Conservation (phyloP, 2,329 filamentous ascomycete species). For the Geosmithia putterillii region DNA sequence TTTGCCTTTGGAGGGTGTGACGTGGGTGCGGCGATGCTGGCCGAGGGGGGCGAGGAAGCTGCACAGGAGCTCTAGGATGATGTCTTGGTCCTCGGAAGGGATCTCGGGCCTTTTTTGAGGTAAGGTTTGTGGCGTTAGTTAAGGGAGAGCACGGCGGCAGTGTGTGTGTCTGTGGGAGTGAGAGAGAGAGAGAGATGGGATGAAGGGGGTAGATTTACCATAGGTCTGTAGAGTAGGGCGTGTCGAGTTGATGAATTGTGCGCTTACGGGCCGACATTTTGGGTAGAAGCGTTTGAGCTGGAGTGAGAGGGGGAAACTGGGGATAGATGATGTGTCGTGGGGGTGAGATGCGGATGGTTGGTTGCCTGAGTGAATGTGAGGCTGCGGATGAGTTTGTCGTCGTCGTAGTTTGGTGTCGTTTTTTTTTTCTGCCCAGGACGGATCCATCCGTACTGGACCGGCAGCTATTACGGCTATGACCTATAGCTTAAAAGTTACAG, state of each 20-base stretch:
- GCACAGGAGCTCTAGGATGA: constrained; percentile 55
- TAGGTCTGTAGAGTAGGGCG: constrained; percentile 46
- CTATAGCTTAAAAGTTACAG: too few relatives aligned
- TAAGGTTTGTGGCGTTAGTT: background rate
- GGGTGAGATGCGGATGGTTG: too few relatives aligned
- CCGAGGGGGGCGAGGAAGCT: constrained; percentile 53
- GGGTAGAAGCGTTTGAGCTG: too few relatives aligned
- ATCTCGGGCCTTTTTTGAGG: constrained; percentile 44
- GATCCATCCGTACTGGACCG: too few relatives aligned
- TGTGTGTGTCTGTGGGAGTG: too few relatives aligned
- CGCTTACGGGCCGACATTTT: constrained; percentile 28
- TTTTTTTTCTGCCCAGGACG: too few relatives aligned
- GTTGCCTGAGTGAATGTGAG: too few relatives aligned
- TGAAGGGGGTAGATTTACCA: constrained; percentile 33
- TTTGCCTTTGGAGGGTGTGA: constrained; percentile 48
- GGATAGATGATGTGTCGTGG: too few relatives aligned
- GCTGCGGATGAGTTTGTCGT: too few relatives aligned
- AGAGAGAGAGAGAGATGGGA: background rate
- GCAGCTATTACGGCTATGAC: too few relatives aligned
- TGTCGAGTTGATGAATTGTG: constrained; percentile 51
- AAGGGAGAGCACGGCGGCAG: background rate
- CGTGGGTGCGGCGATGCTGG: constrained; percentile 41
- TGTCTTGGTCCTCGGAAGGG: constrained; percentile 43
- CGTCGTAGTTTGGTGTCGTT: too few relatives aligned
- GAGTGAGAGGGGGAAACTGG: background rate